Percentiles rank a stretch among this genome's conserved stretches.
Evolutionary conservation across 2,329 filamentous ascomycete genomes (phyloP).

Genomic region (Venturia carpophila): DNA sequence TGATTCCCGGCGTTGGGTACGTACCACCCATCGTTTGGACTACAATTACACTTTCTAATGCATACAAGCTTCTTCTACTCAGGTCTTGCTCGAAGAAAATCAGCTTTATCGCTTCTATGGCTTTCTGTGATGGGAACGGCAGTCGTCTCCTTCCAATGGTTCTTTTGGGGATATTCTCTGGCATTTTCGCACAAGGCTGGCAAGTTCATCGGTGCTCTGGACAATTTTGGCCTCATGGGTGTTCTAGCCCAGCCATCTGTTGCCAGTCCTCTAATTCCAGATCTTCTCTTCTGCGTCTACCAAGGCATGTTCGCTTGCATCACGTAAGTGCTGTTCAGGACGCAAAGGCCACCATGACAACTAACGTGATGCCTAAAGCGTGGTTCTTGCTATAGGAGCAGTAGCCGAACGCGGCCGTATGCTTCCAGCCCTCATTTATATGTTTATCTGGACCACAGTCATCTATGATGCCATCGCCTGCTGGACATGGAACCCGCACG

Average conservation of each 20-base stretch:
- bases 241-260: constrained; percentile 70
- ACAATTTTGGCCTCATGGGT: constrained; percentile 71
- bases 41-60: constrained; percentile 18
- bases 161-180: constrained; percentile 87
- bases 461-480: constrained; percentile 91
- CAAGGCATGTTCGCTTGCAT: constrained; percentile 84
- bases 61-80: constrained; percentile 76
- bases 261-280: constrained; percentile 64
- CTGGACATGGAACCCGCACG: constrained; percentile 84
- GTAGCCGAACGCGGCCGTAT: constrained; percentile 82
- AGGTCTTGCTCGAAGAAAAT: constrained; percentile 80
- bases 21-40: constrained; percentile 20
- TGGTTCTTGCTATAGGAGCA: constrained; percentile 67
- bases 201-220: constrained; percentile 67
- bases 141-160: constrained; percentile 84
- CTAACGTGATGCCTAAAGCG: not conserved
- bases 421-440: constrained; percentile 82
- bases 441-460: constrained; percentile 84
- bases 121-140: constrained; percentile 73
- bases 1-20: constrained; percentile 82
- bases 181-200: constrained; percentile 73
- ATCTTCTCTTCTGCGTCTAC: constrained; percentile 78
- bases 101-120: constrained; percentile 77
- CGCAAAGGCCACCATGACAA: not conserved
- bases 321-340: constrained; percentile 54